phyloP scores from a whole-genome alignment of 495 filamentous ascomycete species.

The Bryoglossum gracile region DNA sequence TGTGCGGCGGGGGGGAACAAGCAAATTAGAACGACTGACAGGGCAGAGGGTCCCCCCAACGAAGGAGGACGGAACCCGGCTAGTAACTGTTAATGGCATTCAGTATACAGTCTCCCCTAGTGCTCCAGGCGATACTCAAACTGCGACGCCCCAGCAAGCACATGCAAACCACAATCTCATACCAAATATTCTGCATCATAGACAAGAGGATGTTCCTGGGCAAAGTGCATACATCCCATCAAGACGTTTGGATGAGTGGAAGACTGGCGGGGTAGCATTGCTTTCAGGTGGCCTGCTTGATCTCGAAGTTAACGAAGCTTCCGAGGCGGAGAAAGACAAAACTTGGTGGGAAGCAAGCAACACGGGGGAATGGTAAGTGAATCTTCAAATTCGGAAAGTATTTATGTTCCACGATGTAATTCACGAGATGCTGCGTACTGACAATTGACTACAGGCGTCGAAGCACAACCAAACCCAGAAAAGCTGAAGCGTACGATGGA shows the following conservation, averaged over 20 bases:
- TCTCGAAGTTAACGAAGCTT: constrained; percentile 28
- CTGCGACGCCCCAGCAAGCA: not conserved
- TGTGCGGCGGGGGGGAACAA: constrained; percentile 13
- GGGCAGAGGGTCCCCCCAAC: constrained; percentile 14
- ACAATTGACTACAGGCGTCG: not conserved
- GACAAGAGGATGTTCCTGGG: constrained; percentile 34
- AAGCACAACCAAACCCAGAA: constrained; percentile 16
- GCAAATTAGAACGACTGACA: constrained; percentile 23
- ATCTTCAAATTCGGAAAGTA: not conserved
- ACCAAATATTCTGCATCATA: constrained; percentile 37
- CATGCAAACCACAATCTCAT: constrained; percentile 29
- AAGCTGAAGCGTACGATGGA: constrained; percentile 39
- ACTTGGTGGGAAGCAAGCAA: constrained; percentile 47
- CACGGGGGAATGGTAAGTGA: constrained; percentile 30
- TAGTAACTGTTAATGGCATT: constrained; percentile 17
- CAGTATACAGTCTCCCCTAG: constrained; percentile 12
- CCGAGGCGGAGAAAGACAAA: constrained; percentile 28
- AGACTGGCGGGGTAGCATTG: constrained; percentile 43
- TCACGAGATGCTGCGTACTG: no score
- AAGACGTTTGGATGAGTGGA: constrained; percentile 51
- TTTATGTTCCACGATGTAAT: no score
- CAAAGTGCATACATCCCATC: constrained; percentile 39
- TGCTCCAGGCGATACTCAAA: not conserved
- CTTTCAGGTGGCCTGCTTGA: constrained; percentile 44
- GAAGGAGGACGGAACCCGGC: constrained; percentile 7